A percentile compares a stretch with the other conserved stretches of the same genome.
These are phyloP conservation scores for Penicillium cataractarum DNA, from an alignment of 495 filamentous ascomycete genomes.

Conservation along the genomic window DNA sequence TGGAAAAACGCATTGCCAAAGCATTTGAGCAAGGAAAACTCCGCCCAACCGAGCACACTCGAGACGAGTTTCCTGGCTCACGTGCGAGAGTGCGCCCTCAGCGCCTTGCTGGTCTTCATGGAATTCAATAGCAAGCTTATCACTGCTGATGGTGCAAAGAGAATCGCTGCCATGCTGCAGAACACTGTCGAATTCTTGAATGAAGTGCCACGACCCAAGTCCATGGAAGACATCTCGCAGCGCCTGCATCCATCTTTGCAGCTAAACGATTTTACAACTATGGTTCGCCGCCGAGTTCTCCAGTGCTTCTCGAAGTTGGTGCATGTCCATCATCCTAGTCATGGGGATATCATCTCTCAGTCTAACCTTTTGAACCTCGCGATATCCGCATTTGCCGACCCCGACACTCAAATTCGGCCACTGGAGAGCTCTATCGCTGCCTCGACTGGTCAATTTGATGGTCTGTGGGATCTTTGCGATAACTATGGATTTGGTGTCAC, in stretches of 20 bases:
- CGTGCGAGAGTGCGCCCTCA: constrained; percentile 92
- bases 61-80: constrained; percentile 94
- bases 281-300: constrained; percentile 90
- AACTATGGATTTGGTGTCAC: constrained; percentile 94
- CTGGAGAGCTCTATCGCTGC: constrained; percentile 91
- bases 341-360: constrained; percentile 82
- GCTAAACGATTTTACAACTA: constrained; percentile 86
- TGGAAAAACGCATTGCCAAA: constrained; percentile 98
- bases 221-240: constrained; percentile 83
- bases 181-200: constrained; percentile 89
- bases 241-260: constrained; percentile 85
- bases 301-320: constrained; percentile 94
- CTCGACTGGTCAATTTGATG: constrained; percentile 87
- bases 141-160: constrained; percentile 91
- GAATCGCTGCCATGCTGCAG: constrained; percentile 92
- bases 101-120: constrained; percentile 88
- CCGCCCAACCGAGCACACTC: constrained; percentile 73
- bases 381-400: constrained; percentile 89
- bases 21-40: constrained; percentile 88
- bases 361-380: constrained; percentile 93
- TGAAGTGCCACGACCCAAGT: constrained; percentile 79
- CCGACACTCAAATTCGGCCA: constrained; percentile 82
- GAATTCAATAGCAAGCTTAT: constrained; percentile 91
- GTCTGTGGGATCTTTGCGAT: constrained; percentile 91
- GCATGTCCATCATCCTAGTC: constrained; percentile 77